A percentile compares a stretch with the other conserved stretches of the same genome.
Evolutionary conservation across 2,329 filamentous ascomycete species (phyloP).

Genomic region (Diaporthe ampelina): DNA sequence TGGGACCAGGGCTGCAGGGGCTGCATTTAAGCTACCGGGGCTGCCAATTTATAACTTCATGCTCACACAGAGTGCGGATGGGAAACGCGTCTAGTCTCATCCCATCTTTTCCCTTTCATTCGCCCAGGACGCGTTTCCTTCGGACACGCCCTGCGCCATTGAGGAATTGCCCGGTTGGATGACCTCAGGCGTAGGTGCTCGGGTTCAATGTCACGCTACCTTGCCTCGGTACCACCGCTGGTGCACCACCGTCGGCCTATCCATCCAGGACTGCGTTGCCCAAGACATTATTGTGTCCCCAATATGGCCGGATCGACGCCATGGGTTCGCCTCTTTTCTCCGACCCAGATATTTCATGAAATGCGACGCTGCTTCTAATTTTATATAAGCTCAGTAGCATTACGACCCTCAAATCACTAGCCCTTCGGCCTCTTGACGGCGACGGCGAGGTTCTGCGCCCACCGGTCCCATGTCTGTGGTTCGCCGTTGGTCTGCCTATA

Average conservation of each 20-base stretch:
- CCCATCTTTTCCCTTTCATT: conserved; percentile 15
- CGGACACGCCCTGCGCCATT: neutral
- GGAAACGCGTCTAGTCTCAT: conserved; percentile 27
- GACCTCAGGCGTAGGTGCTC: neutral
- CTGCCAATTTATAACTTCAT: conserved; percentile 23
- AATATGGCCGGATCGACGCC: conserved; percentile 19
- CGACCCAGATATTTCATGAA: neutral
- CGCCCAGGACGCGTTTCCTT: conserved; percentile 26
- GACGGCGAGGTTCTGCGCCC: conserved; percentile 5
- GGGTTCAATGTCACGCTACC: neutral
- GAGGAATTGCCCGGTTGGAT: conserved; percentile 5
- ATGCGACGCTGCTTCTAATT: conserved; percentile 28
- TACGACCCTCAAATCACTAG: neutral
- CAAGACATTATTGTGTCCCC: conserved; percentile 1
- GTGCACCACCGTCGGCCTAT: neutral
- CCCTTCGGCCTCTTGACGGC: neutral
- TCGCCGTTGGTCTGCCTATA: neutral
- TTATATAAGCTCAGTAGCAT: conserved; percentile 16
- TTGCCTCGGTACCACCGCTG: conserved; percentile 5
- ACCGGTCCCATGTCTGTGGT: neutral
- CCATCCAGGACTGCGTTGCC: conserved; percentile 1
- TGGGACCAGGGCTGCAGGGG: conserved; percentile 10
- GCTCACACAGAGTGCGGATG: neutral
- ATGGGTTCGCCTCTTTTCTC: conserved; percentile 13
- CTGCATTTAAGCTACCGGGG: conserved; percentile 29